These are phyloP conservation scores for Penicillium sp. DNA, from an alignment of 2,329 filamentous ascomycete genomes.

Conservation along the genomic window DNA sequence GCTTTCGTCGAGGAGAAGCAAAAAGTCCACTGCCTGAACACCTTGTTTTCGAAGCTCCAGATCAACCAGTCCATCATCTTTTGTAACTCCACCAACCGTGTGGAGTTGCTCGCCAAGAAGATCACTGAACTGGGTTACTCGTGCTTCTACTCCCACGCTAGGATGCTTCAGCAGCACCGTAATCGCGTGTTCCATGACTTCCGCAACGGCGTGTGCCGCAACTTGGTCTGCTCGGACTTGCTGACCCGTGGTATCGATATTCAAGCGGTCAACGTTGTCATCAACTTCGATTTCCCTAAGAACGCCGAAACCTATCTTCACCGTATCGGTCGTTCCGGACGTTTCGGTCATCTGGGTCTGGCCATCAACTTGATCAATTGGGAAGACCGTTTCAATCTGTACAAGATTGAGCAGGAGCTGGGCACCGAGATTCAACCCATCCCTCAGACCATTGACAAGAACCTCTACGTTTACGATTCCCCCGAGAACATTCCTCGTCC, in stretches of 20 bases:
- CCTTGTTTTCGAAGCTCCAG: constrained; percentile 96
- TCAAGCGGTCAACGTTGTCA: constrained; percentile 98
- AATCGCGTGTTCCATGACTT: constrained; percentile 99
- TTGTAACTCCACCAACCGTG: constrained; percentile 98
- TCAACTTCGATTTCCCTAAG: constrained; percentile 99
- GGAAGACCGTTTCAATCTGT: constrained; percentile 98
- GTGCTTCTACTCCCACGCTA: constrained; percentile 98
- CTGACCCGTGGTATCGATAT: constrained; percentile 99
- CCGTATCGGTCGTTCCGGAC: constrained; percentile 94
- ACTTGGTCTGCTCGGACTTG: constrained; percentile 96
- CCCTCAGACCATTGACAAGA: constrained; percentile 92
- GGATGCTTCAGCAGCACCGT: constrained; percentile 94
- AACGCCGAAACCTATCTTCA: constrained; percentile 99
- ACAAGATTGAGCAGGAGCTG: constrained; percentile 96
- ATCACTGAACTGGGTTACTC: constrained; percentile 99
- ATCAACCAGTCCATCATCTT: constrained; percentile 99
- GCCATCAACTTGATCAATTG: constrained; percentile 99
- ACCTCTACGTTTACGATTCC: constrained; percentile 95
- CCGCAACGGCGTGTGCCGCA: constrained; percentile 95
- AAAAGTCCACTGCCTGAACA: constrained; percentile 98
- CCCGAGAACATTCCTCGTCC: constrained; percentile 93
- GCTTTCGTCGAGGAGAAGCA: constrained; percentile 99
- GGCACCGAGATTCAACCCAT: constrained; percentile 99
- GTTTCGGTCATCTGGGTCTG: constrained; percentile 94
- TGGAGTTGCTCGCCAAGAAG: constrained; percentile 97